A percentile compares a stretch with the other conserved stretches of the same genome.
phyloP scores from a whole-genome alignment of 2,329 filamentous ascomycete species.

The Myrmaecium sp. region DNA sequence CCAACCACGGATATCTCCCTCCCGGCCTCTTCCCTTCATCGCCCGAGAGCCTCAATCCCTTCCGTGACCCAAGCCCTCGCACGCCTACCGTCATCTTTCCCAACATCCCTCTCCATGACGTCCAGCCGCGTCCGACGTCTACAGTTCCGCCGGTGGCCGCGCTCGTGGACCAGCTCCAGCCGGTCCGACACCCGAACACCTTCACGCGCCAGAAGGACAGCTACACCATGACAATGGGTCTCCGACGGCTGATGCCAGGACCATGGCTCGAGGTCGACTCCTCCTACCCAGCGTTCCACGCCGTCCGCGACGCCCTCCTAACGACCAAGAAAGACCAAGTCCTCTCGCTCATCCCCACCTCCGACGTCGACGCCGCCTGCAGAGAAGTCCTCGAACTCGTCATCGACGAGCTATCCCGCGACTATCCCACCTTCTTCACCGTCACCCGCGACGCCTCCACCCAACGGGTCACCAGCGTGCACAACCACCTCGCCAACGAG shows the following conservation, averaged over 20 bases:
- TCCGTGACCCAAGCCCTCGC: no score
- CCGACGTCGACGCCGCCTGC: conserved; percentile 28
- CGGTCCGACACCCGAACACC: no score
- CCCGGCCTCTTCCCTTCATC: no score
- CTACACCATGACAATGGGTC: conserved; percentile 28
- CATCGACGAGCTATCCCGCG: conserved; percentile 25
- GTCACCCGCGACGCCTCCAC: background rate
- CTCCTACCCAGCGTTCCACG: conserved; percentile 27
- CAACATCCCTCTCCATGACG: no score
- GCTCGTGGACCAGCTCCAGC: no score
- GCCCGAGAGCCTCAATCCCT: no score
- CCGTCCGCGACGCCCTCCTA: conserved; percentile 25
- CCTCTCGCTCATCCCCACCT: no score
- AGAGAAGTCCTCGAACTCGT: conserved; percentile 31
- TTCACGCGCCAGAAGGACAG: no score
- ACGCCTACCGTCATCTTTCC: no score
- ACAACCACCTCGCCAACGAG: conserved; percentile 9
- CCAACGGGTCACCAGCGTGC: background rate
- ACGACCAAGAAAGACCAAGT: conserved; percentile 22
- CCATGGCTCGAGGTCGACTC: conserved; percentile 34
- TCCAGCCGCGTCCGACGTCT: no score
- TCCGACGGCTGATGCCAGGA: conserved; percentile 26
- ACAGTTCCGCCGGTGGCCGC: no score
- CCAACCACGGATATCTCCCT: no score
- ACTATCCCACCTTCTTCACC: conserved; percentile 28